Evolutionary conservation across 441 rosid species (phyloP).

Genomic region (Pelargonium myrrhifolium): DNA sequence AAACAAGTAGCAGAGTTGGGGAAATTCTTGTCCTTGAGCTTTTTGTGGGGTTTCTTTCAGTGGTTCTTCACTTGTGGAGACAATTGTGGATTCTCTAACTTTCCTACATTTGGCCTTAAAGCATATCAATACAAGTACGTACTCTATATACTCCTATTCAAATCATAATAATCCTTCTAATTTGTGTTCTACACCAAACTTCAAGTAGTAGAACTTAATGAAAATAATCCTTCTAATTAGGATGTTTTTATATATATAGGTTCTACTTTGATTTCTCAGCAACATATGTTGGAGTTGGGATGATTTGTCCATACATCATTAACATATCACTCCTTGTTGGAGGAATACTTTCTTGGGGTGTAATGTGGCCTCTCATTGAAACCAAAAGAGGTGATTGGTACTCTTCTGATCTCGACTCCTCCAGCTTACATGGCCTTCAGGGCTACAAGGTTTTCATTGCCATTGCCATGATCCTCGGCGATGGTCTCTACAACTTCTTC

Average conservation of each 20-base stretch:
- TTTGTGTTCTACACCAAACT: no score
- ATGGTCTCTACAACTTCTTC: constrained; percentile 22
- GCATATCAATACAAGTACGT: constrained; percentile 14
- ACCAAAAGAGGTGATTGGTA: constrained; percentile 14
- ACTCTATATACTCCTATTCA: no score
- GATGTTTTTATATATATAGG: no score
- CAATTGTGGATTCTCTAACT: constrained; percentile 4
- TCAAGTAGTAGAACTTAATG: no score
- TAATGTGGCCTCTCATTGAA: constrained; percentile 26
- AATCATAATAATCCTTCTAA: no score
- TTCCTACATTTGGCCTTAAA: constrained; percentile 21
- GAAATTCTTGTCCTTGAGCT: constrained; percentile 18
- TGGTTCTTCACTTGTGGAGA: constrained; percentile 17
- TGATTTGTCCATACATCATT: constrained; percentile 22
- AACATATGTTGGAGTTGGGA: constrained; percentile 19
- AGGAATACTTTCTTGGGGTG: constrained; percentile 22
- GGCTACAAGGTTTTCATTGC: constrained; percentile 21
- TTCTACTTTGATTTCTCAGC: constrained; percentile 24
- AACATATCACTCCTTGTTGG: constrained; percentile 20
- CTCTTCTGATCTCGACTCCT: not conserved
- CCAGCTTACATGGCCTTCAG: constrained; percentile 16
- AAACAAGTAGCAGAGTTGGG: constrained; percentile 16
- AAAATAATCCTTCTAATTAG: no score
- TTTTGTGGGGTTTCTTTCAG: constrained; percentile 19
- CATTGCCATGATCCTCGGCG: constrained; percentile 22